Evolutionary conservation across 352 stramenopile species (phyloP), one percentile per base, ranked within the genome.

Genomic region (Pythium sp.): DNA sequence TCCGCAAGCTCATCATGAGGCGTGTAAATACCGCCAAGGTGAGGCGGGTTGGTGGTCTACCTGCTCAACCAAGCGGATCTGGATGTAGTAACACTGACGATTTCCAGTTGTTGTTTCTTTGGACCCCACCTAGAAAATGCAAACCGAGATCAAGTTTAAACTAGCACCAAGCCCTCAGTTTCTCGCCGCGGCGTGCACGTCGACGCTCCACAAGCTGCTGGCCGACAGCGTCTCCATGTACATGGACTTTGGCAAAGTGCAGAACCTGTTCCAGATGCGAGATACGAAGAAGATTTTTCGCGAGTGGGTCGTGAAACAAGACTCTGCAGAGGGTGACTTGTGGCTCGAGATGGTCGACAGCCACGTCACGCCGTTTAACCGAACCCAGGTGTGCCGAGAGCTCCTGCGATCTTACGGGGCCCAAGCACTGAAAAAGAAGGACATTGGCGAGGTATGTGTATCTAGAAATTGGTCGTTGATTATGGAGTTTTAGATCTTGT

Each of bases 1-100:
- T 46, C 26, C 56, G 57, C 41, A 60, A 60, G 55, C 15, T 60
- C 55, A 38, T 60, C 55, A 24, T 20, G 55, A 60, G 46, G 55
- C 55, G 55, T 18, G 55, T 60, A 4, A 55, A 57, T 1, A 20
- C 24, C n/a, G 61, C 64, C 5, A 46, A 24, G 20, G 64, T 70
- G 34, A 46, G n/a, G n/a, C n/a, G 43, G 22, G n/a, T 56, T 56
- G n/a, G n/a, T 18, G 3, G n/a, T 56, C 49, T 30, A 26, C 3
- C 3, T 20, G 22, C 49, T 56, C n/a, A 56, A 9, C 3, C 18
- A 1, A 15, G 12, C 38, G 11, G 11, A 15, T 46, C 12, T 18
- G 38, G 38, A 46, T 18, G 5, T 46, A 11, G 34, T 18, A 5
- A 12, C 38, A 3, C 38, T 56, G n/a, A 24, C 20, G 2, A 56